Conservation (phyloP, 345 rosid genomes). For the Eucalyptus urophylla region DNA sequence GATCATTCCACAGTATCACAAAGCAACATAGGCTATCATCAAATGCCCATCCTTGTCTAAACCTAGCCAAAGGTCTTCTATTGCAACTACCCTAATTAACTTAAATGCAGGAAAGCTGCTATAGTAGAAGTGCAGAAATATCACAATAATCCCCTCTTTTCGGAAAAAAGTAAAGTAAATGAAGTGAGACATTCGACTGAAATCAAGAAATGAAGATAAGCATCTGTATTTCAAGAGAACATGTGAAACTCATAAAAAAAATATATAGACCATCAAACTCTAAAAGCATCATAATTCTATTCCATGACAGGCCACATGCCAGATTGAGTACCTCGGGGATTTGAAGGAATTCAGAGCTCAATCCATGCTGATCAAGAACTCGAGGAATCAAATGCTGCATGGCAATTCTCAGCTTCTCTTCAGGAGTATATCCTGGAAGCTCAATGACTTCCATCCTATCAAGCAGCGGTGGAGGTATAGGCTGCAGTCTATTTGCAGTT, state of each 20-base stretch:
- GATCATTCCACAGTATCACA: background rate
- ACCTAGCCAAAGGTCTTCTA: background rate
- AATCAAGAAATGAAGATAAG: background rate
- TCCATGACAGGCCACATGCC: background rate
- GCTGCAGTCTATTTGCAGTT: constrained; percentile 90
- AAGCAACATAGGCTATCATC: background rate
- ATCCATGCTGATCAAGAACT: constrained; percentile 92
- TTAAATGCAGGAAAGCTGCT: background rate
- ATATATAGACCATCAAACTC: background rate
- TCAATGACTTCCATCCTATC: constrained; percentile 99
- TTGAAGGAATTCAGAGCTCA: constrained; percentile 76
- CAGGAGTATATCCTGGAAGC: constrained; percentile 93
- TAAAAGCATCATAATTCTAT: background rate
- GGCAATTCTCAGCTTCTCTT: constrained; percentile 92
- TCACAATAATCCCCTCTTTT: background rate
- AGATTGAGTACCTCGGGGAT: constrained; percentile 73
- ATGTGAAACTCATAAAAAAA: background rate
- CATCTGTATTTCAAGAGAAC: background rate
- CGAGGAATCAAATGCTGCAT: constrained; percentile 91
- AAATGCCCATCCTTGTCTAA: background rate
- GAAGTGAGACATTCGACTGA: background rate
- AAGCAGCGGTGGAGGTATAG: constrained; percentile 89
- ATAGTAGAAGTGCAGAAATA: background rate
- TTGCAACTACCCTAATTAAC: background rate
- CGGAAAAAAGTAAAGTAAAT: background rate